These are phyloP conservation scores for Schizophyllum commune DNA, from an alignment of 1,284 basidiomycete species.

Conservation along the genomic window DNA sequence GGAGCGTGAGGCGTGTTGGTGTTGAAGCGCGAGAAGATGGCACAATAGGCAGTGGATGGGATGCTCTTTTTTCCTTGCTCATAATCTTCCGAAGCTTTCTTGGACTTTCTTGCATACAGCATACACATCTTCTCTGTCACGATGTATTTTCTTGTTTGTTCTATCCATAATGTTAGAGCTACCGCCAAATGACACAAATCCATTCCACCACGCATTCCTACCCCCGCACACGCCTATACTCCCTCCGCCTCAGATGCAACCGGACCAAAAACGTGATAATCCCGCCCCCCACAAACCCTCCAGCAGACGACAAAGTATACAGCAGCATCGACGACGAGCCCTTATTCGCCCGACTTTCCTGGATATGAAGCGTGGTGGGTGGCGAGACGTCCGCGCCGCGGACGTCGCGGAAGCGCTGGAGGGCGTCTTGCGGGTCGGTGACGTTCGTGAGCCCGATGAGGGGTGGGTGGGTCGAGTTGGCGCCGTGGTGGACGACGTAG, in stretches of 20 bases:
- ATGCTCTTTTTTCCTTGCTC: too few species aligned
- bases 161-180: too few species aligned
- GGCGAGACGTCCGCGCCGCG: conserved; percentile 34
- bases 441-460: conserved; percentile 39
- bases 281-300: neutral
- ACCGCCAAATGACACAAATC: too few species aligned
- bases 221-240: too few species aligned
- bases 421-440: conserved; percentile 32
- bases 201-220: too few species aligned
- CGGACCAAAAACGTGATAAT: neutral
- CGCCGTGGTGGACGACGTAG: conserved; percentile 37
- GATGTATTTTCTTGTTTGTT: too few species aligned
- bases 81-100: too few species aligned
- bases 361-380: neutral
- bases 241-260: neutral
- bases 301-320: neutral
- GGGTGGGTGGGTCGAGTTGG: conserved; percentile 28
- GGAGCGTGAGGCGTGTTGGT: too few species aligned
- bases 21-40: too few species aligned
- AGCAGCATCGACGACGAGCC: neutral
- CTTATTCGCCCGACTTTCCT: neutral
- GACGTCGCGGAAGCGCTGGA: conserved; percentile 30
- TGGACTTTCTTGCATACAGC: too few species aligned
- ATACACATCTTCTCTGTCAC: too few species aligned
- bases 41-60: too few species aligned